Evolutionary conservation across 768 basidiomycete species (phyloP), one percentile per base, ranked within the genome.

Genomic region (Gloeopeniophorella convolvens): DNA sequence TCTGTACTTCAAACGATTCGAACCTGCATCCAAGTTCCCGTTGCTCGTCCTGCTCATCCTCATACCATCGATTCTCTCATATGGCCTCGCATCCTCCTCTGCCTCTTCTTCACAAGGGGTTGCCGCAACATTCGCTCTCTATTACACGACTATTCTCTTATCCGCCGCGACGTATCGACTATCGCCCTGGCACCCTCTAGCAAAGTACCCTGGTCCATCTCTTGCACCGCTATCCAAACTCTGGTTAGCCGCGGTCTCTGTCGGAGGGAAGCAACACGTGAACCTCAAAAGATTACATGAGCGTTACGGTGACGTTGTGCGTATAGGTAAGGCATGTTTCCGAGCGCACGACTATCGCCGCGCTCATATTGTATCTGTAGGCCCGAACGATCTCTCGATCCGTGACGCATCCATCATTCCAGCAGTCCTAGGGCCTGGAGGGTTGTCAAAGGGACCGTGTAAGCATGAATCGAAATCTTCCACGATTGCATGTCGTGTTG

Each of bases 371-470:
- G 24, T 68, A 71, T 18, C n/a, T n/a, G n/a, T n/a, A n/a, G n/a
- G n/a, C n/a, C n/a, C n/a, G n/a, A n/a, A n/a, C n/a, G n/a, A n/a
- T n/a, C n/a, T n/a, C n/a, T n/a, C n/a, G n/a, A n/a, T n/a, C n/a
- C n/a, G n/a, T n/a, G n/a, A n/a, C n/a, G 57, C 60, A 1, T 60
- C 62, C 4, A 57, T 65, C 1, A 57, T 75, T n/a, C 57, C 62
- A 1, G 51, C 63, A 1, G 59, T 74, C 6, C 41, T 72, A 20
- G 72, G 72, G 16, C 45, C 59, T 3, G 55, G 59, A 13, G 72
- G 75, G 2, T 63, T 76, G 59, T 69, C 70, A 2, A 74, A 74
- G 57, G 70, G 72, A 4, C 64, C 66, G 0, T 46, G 68, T 70
- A 57, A 42, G 68, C 62, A 34, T 20, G 6, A 1, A 4, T 9